These are phyloP conservation scores for Capillidium heterosporum DNA, from an alignment of 371 early-diverging fungal genomes.

Conservation along the genomic window DNA sequence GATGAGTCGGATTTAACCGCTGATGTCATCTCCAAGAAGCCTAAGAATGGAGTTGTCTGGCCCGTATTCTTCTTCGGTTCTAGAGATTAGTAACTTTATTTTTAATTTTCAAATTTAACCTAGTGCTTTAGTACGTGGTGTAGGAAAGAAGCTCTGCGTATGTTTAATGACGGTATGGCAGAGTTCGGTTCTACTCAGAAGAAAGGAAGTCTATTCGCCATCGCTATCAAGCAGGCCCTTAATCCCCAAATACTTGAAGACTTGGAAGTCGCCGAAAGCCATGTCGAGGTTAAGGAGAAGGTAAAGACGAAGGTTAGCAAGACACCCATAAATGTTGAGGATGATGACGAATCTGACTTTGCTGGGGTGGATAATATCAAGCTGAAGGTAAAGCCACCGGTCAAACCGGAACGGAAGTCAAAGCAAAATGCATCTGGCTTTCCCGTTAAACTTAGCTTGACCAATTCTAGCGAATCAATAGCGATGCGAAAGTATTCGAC, in stretches of 20 bases:
- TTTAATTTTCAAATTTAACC: background rate
- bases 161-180: background rate
- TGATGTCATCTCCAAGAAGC: conserved; percentile 29
- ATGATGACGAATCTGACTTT: background rate
- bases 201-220: background rate
- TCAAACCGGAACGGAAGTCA: background rate
- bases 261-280: background rate
- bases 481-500: too few species aligned
- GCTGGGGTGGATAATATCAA: background rate
- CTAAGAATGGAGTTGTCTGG: conserved; percentile 28
- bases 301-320: background rate
- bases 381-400: background rate
- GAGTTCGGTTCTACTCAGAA: background rate
- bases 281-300: background rate
- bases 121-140: background rate
- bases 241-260: background rate
- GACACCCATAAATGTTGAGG: background rate
- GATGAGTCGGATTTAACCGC: conserved; percentile 27
- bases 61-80: conserved; percentile 50
- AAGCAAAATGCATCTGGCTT: background rate
- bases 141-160: background rate
- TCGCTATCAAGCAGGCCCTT: background rate
- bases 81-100: conserved; percentile 41
- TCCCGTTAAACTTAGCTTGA: too few species aligned
- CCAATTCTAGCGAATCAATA: too few species aligned